phyloP scores from a whole-genome alignment of 257 asterid species.

The Gentiana straminea region DNA sequence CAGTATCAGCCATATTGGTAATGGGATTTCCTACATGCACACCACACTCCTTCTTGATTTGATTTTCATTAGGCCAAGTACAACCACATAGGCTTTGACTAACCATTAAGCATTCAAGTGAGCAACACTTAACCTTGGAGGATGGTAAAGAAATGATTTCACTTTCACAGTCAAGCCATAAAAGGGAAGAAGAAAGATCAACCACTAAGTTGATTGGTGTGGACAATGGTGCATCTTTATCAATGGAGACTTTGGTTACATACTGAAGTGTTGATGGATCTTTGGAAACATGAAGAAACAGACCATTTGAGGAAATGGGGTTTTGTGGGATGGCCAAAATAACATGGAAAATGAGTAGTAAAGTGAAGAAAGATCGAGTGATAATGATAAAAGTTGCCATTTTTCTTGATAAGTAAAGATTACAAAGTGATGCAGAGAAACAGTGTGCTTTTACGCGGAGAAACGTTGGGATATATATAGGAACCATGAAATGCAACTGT shows the following conservation, averaged over 20 bases:
- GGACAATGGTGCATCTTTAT: conserved; percentile 14
- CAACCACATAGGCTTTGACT: conserved; percentile 22
- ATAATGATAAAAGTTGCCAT: conserved; percentile 8
- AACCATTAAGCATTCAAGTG: conserved; percentile 58
- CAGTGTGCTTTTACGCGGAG: too few species aligned
- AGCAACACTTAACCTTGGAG: conserved; percentile 20
- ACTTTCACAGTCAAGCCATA: conserved; percentile 40
- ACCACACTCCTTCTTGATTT: conserved; percentile 29
- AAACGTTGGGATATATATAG: too few species aligned
- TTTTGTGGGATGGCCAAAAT: conserved; percentile 23
- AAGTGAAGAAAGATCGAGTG: conserved; percentile 11
- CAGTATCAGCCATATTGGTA: conserved; percentile 30
- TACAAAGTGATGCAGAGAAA: neutral
- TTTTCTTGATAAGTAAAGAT: neutral
- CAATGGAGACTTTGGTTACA: conserved; percentile 33
- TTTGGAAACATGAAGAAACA: conserved; percentile 38
- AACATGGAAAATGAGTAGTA: conserved; percentile 17
- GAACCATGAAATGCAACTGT: too few species aligned
- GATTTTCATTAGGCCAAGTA: conserved; percentile 1
- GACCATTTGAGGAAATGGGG: conserved; percentile 56
- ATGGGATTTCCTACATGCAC: conserved; percentile 42
- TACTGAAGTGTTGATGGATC: conserved; percentile 53
- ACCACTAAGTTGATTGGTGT: conserved; percentile 33
- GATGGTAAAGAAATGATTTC: conserved; percentile 11
- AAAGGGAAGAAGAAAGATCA: conserved; percentile 43